Percentiles rank a stretch among this genome's conserved stretches.
These are phyloP conservation scores for Claviceps sorghi DNA, from an alignment of 2,329 filamentous ascomycete species.

Conservation along the genomic window DNA sequence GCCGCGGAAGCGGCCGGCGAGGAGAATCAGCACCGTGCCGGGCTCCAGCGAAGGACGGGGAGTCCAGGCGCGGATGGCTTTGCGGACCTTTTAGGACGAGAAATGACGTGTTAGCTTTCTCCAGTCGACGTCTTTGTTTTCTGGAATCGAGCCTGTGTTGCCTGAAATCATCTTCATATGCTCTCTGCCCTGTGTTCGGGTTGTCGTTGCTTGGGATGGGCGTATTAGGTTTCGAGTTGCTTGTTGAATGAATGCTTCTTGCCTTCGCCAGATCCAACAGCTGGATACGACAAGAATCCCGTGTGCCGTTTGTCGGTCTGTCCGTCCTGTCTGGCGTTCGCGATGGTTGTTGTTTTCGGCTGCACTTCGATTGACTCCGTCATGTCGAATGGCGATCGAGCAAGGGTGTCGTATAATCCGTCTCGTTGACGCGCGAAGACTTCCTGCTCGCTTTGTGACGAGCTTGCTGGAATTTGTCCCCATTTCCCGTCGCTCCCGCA, in stretches of 20 bases:
- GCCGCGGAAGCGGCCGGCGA: constrained; percentile 98
- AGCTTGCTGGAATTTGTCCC: not conserved
- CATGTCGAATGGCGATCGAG: not conserved
- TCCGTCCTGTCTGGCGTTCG: not conserved
- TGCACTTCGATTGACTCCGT: not conserved
- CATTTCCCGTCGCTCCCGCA: not conserved
- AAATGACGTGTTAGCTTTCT: constrained; percentile 11
- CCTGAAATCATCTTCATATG: not conserved
- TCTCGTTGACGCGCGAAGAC: not conserved
- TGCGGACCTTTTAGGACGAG: constrained; percentile 59
- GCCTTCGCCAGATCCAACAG: not conserved
- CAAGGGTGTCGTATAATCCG: not conserved
- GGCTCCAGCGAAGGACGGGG: constrained; percentile 81
- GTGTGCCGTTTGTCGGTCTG: not conserved
- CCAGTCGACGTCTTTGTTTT: not conserved
- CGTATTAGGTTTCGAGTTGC: not conserved
- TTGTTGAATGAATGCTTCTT: not conserved
- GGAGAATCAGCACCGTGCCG: constrained; percentile 94
- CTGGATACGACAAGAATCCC: not conserved
- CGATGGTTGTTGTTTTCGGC: not conserved
- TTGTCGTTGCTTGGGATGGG: not conserved
- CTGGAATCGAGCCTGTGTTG: not conserved
- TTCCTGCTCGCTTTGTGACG: not conserved
- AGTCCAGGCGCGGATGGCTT: constrained; percentile 76
- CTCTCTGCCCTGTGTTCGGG: not conserved